Conservation (phyloP, 2,329 filamentous ascomycete genomes). For the Arthrobotrys pseudoclavata region DNA sequence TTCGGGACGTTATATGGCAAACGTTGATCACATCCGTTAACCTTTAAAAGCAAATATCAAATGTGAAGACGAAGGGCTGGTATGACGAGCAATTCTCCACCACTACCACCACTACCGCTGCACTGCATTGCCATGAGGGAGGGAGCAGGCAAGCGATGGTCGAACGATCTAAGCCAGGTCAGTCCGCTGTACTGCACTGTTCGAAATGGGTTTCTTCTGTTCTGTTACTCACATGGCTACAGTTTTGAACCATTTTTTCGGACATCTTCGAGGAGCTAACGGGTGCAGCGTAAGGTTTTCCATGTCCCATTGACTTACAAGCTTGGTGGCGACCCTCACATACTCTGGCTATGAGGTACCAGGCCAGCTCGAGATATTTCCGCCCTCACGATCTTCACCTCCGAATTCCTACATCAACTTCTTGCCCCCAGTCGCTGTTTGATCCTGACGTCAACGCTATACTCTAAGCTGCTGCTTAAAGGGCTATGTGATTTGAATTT, state of each 20-base stretch:
- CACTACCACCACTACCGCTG: not conserved
- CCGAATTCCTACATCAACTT: constrained; percentile 6
- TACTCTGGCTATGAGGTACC: constrained; percentile 10
- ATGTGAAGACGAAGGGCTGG: constrained; percentile 1
- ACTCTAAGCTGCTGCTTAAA: not conserved
- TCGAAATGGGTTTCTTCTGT: not conserved
- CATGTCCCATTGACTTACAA: constrained; percentile 13
- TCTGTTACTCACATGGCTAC: constrained; percentile 4
- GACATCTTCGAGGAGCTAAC: constrained; percentile 11
- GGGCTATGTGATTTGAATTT: constrained; percentile 3
- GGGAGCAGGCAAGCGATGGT: constrained; percentile 2
- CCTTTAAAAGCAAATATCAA: constrained; percentile 24
- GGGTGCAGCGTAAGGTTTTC: not conserved
- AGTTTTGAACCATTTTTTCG: constrained; percentile 8
- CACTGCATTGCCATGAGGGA: not conserved
- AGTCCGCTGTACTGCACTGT: constrained; percentile 12
- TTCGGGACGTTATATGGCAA: constrained; percentile 19
- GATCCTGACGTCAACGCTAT: constrained; percentile 19
- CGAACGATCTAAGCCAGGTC: constrained; percentile 13
- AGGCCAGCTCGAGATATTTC: constrained; percentile 13
- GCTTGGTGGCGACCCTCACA: constrained; percentile 12
- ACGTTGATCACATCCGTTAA: not conserved
- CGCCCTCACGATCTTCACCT: constrained; percentile 2
- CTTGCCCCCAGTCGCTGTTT: constrained; percentile 1
- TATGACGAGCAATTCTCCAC: constrained; percentile 20